Conservation (phyloP, 495 filamentous ascomycete species). For the Lepraria neglecta region DNA sequence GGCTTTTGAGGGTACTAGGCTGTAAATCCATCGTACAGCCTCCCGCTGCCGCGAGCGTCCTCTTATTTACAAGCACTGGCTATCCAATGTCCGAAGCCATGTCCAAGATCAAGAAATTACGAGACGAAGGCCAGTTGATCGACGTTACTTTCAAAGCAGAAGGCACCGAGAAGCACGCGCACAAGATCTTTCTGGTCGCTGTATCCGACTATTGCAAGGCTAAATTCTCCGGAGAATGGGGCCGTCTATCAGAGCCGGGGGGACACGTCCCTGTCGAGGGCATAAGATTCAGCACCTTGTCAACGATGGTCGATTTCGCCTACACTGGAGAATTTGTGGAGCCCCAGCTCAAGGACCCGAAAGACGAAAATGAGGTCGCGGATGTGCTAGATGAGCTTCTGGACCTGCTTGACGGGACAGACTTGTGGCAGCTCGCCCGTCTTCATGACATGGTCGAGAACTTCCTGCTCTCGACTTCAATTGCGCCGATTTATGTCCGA, state of each 20-base stretch:
- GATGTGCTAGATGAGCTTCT: conserved; percentile 26
- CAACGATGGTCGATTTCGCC: conserved; percentile 29
- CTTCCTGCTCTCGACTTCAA: conserved; percentile 9
- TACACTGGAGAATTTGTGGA: conserved; percentile 26
- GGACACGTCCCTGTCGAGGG: conserved; percentile 19
- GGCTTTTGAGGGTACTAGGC: conserved; percentile 25
- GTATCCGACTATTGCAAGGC: conserved; percentile 27
- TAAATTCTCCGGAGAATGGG: conserved; percentile 26
- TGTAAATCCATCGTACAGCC: conserved; percentile 28
- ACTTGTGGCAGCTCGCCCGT: conserved; percentile 17
- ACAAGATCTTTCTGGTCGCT: conserved; percentile 29
- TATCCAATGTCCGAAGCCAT: conserved; percentile 9
- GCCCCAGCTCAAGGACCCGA: conserved; percentile 15
- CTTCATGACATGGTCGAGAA: conserved; percentile 14
- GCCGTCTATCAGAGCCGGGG: conserved; percentile 8
- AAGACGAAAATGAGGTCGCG: conserved; percentile 21
- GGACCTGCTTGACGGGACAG: conserved; percentile 25
- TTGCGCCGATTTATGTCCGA: conserved; percentile 15
- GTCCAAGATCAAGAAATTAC: conserved; percentile 19
- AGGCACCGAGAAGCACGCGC: conserved; percentile 23
- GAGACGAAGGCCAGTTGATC: conserved; percentile 21
- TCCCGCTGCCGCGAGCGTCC: conserved; percentile 11
- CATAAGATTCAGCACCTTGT: conserved; percentile 20
- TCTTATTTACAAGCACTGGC: conserved; percentile 3
- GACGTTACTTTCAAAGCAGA: conserved; percentile 29